Percentiles rank a stretch among this genome's conserved stretches.
Conservation (phyloP, 108 stramenopile genomes). For the Skeletonema grethae region DNA sequence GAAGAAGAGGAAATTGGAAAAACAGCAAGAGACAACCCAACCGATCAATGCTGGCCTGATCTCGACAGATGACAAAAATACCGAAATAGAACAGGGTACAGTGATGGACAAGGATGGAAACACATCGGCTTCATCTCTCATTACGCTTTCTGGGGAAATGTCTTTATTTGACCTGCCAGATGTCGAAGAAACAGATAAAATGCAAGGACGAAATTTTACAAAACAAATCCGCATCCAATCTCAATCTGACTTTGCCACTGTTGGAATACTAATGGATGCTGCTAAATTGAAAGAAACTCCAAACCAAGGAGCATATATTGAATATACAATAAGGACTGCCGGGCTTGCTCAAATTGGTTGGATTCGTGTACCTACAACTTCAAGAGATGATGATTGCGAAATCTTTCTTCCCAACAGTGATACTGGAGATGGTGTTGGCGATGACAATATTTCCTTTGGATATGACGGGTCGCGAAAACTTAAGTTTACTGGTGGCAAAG, state of each 20-base stretch:
- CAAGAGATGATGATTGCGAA: constrained; percentile 4
- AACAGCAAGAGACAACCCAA: constrained; percentile 33
- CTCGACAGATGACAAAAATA: not conserved
- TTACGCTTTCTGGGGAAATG: constrained; percentile 73
- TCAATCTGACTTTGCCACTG: constrained; percentile 85
- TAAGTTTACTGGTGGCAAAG: constrained; percentile 65
- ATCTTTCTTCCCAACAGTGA: constrained; percentile 73
- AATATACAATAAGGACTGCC: constrained; percentile 70
- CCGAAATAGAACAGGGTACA: not conserved
- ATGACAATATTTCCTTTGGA: constrained; percentile 69
- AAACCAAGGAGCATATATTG: constrained; percentile 54
- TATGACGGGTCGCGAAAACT: constrained; percentile 78
- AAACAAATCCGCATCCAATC: constrained; percentile 59
- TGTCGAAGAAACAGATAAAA: not conserved
- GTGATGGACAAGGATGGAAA: not conserved
- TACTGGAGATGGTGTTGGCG: constrained; percentile 85
- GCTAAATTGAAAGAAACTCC: constrained; percentile 20
- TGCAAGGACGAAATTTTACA: not conserved
- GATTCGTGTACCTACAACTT: constrained; percentile 31
- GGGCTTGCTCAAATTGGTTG: constrained; percentile 86
- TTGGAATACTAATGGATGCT: constrained; percentile 60
- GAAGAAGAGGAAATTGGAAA: constrained; percentile 33
- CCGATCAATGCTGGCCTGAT: not conserved
- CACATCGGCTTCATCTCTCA: constrained; percentile 35
- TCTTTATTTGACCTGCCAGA: constrained; percentile 46